Percentiles rank a stretch among this genome's conserved stretches.
These are phyloP conservation scores for Geosmithia putterillii DNA, from an alignment of 2,329 filamentous ascomycete species.

Conservation along the genomic window DNA sequence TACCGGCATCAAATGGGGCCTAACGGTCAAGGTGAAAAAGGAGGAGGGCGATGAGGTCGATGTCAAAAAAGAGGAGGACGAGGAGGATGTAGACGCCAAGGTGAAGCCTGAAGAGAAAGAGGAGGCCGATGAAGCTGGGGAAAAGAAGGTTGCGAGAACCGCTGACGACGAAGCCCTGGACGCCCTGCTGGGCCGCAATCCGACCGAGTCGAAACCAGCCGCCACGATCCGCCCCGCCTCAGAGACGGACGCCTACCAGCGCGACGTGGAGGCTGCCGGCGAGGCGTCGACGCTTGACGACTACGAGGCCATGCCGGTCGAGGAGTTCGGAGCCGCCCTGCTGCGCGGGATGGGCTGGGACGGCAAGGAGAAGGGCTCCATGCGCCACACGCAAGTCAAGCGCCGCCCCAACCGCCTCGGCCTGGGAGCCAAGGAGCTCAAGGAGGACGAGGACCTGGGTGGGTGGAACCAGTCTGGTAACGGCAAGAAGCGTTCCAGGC, in stretches of 20 bases:
- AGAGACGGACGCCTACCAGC: conserved; percentile 57
- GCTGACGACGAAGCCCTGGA: conserved; percentile 48
- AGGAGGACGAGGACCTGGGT: conserved; percentile 60
- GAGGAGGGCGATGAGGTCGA: conserved; percentile 40
- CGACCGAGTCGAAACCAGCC: conserved; percentile 26
- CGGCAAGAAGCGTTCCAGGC: conserved; percentile 27
- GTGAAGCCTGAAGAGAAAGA: neutral
- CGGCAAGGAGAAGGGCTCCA: conserved; percentile 42
- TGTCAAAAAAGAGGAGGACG: conserved; percentile 5
- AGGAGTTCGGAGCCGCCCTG: conserved; percentile 86
- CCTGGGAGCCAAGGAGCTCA: conserved; percentile 75
- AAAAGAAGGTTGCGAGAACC: conserved; percentile 5
- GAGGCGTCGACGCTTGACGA: conserved; percentile 68
- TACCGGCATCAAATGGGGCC: conserved; percentile 42
- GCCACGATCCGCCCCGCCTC: conserved; percentile 31
- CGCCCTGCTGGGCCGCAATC: conserved; percentile 47
- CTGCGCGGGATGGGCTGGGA: conserved; percentile 96
- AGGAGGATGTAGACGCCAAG: conserved; percentile 2
- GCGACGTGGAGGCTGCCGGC: conserved; percentile 60
- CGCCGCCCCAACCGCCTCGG: conserved; percentile 72
- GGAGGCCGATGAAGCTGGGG: conserved; percentile 1
- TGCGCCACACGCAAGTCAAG: conserved; percentile 48
- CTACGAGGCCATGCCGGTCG: conserved; percentile 81
- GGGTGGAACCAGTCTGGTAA: conserved; percentile 65
- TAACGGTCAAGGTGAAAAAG: conserved; percentile 32